Conservation (phyloP, 1,139 yeast species). For the Protomyces inundatus region DNA sequence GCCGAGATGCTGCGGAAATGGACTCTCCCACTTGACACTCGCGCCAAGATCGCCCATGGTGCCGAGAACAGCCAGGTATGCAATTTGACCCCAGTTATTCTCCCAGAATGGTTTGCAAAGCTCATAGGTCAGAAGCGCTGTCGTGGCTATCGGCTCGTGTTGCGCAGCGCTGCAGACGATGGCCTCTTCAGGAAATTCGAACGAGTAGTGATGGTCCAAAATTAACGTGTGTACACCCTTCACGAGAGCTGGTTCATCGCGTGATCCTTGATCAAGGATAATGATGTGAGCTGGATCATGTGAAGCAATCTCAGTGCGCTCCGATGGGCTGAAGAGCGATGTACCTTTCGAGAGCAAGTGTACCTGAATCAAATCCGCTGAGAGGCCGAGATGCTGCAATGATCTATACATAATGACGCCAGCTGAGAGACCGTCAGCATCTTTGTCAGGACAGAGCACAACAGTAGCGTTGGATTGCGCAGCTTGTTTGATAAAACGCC, state of each 20-base stretch:
- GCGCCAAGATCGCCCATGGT: conserved; percentile 18
- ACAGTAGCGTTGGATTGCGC: conserved; percentile 4
- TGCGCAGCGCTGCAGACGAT: conserved; percentile 9
- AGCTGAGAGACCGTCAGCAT: conserved; percentile 20
- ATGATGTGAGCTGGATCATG: conserved; percentile 3
- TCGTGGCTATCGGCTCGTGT: conserved; percentile 22
- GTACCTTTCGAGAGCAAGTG: conserved; percentile 18
- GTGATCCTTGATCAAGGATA: conserved; percentile 16
- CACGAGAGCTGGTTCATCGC: conserved; percentile 18
- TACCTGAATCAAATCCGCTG: not conserved
- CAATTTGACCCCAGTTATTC: not conserved
- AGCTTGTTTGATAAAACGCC: not conserved
- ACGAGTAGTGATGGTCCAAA: conserved; percentile 25
- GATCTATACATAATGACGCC: conserved; percentile 20
- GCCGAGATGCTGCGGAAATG: conserved; percentile 20
- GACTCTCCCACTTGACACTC: conserved; percentile 14
- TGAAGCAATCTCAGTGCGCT: not conserved
- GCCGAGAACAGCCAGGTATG: conserved; percentile 19
- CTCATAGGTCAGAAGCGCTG: conserved; percentile 17
- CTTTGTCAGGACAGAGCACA: conserved; percentile 21
- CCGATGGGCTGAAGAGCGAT: not conserved
- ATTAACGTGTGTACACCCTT: conserved; percentile 11
- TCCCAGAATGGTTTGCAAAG: conserved; percentile 9
- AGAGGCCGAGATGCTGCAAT: conserved; percentile 2
- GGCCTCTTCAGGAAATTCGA: conserved; percentile 21